Conservation (phyloP, 495 filamentous ascomycete species). For the Penicillium salamii region DNA sequence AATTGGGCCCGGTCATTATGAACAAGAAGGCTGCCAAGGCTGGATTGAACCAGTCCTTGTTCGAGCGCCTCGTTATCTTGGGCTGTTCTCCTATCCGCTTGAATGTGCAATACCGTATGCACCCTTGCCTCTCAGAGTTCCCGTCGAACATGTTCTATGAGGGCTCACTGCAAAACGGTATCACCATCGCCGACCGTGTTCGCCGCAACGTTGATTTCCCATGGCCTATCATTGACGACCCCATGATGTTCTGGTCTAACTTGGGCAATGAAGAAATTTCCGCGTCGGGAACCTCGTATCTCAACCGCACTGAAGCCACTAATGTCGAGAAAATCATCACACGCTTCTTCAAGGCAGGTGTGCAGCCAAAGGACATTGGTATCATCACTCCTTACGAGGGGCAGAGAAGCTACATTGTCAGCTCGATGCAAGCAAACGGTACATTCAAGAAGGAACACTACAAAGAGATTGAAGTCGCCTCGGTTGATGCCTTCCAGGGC, state of each 20-base stretch:
- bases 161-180: constrained; percentile 93
- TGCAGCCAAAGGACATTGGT: constrained; percentile 86
- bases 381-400: constrained; percentile 99
- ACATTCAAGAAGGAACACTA: constrained; percentile 98
- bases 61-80: constrained; percentile 92
- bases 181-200: constrained; percentile 83
- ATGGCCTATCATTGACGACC: constrained; percentile 89
- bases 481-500: constrained; percentile 97
- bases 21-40: constrained; percentile 99
- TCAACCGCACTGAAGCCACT: constrained; percentile 94
- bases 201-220: constrained; percentile 96
- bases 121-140: constrained; percentile 95
- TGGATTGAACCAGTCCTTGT: constrained; percentile 94
- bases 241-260: constrained; percentile 99
- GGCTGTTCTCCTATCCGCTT: constrained; percentile 90
- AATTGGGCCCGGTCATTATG: constrained; percentile 99
- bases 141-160: constrained; percentile 99
- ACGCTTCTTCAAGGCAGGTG: constrained; percentile 99
- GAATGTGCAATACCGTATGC: constrained; percentile 99
- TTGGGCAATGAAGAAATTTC: constrained; percentile 97
- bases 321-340: constrained; percentile 99
- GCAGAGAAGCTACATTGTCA: constrained; percentile 97
- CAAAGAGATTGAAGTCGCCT: constrained; percentile 98
- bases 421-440: constrained; percentile 96
- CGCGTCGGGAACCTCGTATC: constrained; percentile 94